These are phyloP conservation scores for Cadophora sp. DNA, from an alignment of 2,329 filamentous ascomycete genomes.

Conservation along the genomic window DNA sequence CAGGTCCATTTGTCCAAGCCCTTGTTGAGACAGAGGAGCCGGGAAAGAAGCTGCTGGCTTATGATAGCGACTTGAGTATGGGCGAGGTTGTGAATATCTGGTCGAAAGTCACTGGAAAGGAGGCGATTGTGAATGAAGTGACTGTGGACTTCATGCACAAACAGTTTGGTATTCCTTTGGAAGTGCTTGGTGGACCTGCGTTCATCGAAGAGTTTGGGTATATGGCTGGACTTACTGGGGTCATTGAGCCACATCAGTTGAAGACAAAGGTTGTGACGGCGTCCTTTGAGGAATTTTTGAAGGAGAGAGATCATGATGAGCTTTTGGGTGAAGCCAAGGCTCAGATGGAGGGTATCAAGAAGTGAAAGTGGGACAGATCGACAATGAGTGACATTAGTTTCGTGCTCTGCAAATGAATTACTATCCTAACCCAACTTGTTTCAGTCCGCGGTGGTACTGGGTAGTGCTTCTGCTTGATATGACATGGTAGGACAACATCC, in stretches of 20 bases:
- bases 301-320: conserved; percentile 25
- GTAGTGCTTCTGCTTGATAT: not conserved
- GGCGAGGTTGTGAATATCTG: conserved; percentile 46
- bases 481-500: not conserved
- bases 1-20: conserved; percentile 52
- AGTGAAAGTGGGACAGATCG: not conserved
- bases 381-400: not conserved
- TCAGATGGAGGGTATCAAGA: not conserved
- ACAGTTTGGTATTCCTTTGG: conserved; percentile 45
- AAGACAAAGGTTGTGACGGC: conserved; percentile 44
- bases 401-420: too few relatives aligned
- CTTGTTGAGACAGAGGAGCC: conserved; percentile 50
- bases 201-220: conserved; percentile 51
- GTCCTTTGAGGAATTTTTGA: conserved; percentile 43
- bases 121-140: conserved; percentile 44
- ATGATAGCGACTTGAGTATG: conserved; percentile 48
- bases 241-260: conserved; percentile 49
- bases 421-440: too few relatives aligned
- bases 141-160: conserved; percentile 45
- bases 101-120: conserved; percentile 47
- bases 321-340: conserved; percentile 7
- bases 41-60: conserved; percentile 52
- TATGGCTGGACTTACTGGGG: conserved; percentile 46
- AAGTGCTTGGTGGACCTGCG: conserved; percentile 47
- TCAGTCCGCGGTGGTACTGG: too few relatives aligned